Evolutionary conservation across 768 basidiomycete species (phyloP).

Genomic region (Amanita muscaria): DNA sequence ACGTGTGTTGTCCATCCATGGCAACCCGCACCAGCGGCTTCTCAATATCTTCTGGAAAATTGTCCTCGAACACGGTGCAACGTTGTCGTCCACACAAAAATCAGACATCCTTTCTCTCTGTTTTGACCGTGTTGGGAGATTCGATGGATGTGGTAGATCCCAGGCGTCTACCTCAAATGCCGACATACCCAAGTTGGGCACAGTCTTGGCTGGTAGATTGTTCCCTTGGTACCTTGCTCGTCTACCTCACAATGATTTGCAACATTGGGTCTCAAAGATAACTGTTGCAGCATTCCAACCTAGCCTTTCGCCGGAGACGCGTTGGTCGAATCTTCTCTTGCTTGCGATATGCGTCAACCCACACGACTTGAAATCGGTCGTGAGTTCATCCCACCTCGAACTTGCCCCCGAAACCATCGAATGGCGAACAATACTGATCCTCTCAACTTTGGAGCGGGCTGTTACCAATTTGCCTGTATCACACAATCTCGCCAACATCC

Average conservation of each 20-base stretch:
- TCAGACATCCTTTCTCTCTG: not conserved
- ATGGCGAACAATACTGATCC: conserved; percentile 36
- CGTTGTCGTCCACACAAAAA: not conserved
- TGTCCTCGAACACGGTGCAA: not conserved
- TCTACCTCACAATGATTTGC: conserved; percentile 9
- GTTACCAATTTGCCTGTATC: conserved; percentile 13
- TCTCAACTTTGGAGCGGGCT: conserved; percentile 29
- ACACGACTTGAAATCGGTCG: not conserved
- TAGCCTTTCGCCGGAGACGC: conserved; percentile 18
- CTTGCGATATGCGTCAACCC: conserved; percentile 24
- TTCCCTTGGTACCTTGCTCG: conserved; percentile 17
- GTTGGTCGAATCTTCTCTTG: conserved; percentile 36
- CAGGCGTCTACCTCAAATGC: not conserved
- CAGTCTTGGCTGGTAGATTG: conserved; percentile 17
- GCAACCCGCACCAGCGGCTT: conserved; percentile 25
- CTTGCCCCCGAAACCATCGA: conserved; percentile 9
- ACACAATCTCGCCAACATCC: conserved; percentile 20
- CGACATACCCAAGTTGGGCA: conserved; percentile 11
- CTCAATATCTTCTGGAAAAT: conserved; percentile 20
- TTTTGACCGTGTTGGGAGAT: not conserved
- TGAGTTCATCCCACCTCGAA: not conserved
- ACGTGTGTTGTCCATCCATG: conserved; percentile 24
- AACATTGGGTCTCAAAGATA: conserved; percentile 21
- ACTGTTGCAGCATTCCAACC: conserved; percentile 23
- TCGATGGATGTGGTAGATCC: not conserved